Conservation (phyloP, 2,329 filamentous ascomycete species). For the Alternaria sp. region DNA sequence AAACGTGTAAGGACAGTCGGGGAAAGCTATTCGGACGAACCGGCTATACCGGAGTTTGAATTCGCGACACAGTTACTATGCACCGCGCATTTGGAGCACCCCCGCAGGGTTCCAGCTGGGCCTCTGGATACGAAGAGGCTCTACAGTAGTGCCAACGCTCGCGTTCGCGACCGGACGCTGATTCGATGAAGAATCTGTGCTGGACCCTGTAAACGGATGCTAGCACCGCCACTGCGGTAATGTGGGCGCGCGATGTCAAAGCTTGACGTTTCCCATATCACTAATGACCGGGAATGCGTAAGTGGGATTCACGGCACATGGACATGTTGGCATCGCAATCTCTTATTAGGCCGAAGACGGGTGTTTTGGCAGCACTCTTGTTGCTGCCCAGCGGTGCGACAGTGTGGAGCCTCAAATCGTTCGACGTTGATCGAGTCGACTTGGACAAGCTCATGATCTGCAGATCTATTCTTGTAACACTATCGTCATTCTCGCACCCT, state of each 20-base stretch:
- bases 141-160: conserved; percentile 9
- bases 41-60: neutral
- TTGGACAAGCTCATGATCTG: conserved; percentile 1
- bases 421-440: neutral
- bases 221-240: conserved; percentile 23
- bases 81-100: conserved; percentile 3
- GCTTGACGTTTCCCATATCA: conserved; percentile 27
- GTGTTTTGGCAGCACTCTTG: neutral
- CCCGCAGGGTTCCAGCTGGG: conserved; percentile 6
- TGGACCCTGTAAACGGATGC: conserved; percentile 18
- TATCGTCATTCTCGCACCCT: conserved; percentile 12
- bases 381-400: neutral
- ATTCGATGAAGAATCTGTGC: conserved; percentile 8
- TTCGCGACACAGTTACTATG: neutral
- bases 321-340: conserved; percentile 16
- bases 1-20: neutral
- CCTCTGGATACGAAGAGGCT: conserved; percentile 11
- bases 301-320: conserved; percentile 18
- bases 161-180: conserved; percentile 2
- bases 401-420: neutral
- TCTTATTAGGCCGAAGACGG: neutral
- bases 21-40: neutral
- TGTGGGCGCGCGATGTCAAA: conserved; percentile 20
- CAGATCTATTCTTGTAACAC: conserved; percentile 12
- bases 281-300: conserved; percentile 17